phyloP scores from a whole-genome alignment of 192 early-diverging fungal genomes.

The Linnemannia elongata region DNA sequence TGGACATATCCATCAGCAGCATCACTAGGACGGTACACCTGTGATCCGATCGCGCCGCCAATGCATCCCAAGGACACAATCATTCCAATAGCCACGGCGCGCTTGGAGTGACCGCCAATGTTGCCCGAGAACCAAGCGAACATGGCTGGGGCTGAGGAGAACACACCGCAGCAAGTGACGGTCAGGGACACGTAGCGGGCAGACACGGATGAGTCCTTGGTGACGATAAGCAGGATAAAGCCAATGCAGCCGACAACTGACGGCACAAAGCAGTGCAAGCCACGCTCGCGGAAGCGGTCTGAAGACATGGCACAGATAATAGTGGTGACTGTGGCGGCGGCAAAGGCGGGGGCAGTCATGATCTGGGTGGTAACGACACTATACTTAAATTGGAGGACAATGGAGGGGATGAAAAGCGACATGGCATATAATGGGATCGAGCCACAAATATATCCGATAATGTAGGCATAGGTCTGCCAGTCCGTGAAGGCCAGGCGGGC shows the following conservation, averaged over 20 bases:
- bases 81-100: constrained; percentile 70
- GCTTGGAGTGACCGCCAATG: constrained; percentile 76
- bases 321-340: constrained; percentile 25
- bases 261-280: constrained; percentile 53
- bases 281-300: constrained; percentile 56
- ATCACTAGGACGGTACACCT: constrained; percentile 74
- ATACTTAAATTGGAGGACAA: constrained; percentile 55
- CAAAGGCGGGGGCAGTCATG: constrained; percentile 25
- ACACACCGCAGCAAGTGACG: constrained; percentile 12
- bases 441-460: constrained; percentile 69
- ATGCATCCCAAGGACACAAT: constrained; percentile 72
- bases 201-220: constrained; percentile 25
- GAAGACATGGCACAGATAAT: constrained; percentile 50
- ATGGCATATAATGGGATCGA: constrained; percentile 70
- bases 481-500: constrained; percentile 56
- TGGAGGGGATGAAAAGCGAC: constrained; percentile 75
- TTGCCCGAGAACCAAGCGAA: constrained; percentile 64
- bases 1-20: constrained; percentile 63
- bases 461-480: constrained; percentile 58
- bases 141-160: constrained; percentile 9
- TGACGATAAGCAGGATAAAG: constrained; percentile 53
- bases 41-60: constrained; percentile 75
- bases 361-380: constrained; percentile 37
- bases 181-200: constrained; percentile 47
- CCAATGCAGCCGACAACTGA: constrained; percentile 53